phyloP scores from a whole-genome alignment of 2,329 filamentous ascomycete genomes.

The Ophiostoma sp. region DNA sequence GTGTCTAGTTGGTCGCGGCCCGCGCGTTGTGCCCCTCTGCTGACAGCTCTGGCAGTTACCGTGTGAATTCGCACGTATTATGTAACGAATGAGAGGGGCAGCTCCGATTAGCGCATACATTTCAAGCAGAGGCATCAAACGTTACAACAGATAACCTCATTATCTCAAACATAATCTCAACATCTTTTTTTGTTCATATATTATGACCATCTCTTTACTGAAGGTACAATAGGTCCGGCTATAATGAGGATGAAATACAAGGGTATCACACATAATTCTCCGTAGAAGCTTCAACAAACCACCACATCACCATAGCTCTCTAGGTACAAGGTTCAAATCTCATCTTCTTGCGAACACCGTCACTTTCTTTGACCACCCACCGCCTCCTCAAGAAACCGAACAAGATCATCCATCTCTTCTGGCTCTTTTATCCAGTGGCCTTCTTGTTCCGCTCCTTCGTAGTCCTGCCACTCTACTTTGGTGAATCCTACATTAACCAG shows the following conservation, averaged over 20 bases:
- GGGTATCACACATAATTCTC: neutral
- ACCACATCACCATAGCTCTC: too few relatives aligned
- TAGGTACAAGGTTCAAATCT: too few relatives aligned
- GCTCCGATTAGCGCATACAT: slow-evolving; percentile 9
- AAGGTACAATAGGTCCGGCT: neutral
- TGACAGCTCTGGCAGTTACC: neutral
- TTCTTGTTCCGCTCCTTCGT: slow-evolving; percentile 23
- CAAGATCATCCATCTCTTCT: slow-evolving; percentile 24
- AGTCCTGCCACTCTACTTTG: slow-evolving; percentile 21
- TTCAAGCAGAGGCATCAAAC: neutral
- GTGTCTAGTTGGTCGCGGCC: slow-evolving; percentile 9
- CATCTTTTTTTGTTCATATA: neutral
- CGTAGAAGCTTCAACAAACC: neutral
- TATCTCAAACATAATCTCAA: too few relatives aligned
- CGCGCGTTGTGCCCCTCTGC: slow-evolving; percentile 3
- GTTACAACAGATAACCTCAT: neutral
- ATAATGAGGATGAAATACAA: neutral
- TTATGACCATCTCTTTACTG: neutral
- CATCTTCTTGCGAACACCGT: neutral
- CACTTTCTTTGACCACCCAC: neutral
- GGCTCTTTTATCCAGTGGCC: slow-evolving; percentile 28
- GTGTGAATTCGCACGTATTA: neutral
- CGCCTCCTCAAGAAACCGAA: neutral
- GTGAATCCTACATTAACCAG: slow-evolving; percentile 15
- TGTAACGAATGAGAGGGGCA: slow-evolving; percentile 7